Base-by-base conservation (phyloP, 179 eudicot genomes). In the Drosera spatulata region DNA sequence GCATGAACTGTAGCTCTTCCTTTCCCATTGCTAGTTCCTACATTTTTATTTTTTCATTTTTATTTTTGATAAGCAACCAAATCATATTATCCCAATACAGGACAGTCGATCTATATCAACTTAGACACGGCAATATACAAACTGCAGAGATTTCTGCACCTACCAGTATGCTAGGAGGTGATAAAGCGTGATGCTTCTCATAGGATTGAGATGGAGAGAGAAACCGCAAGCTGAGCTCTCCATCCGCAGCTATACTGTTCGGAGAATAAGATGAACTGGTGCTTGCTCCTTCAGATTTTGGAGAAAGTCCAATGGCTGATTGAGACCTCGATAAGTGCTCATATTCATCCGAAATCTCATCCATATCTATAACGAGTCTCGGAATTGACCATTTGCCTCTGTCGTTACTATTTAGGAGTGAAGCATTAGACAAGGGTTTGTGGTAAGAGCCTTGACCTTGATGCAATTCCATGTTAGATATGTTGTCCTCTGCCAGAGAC, bases 11-110 rank as follows among this genome's bases (percentile, higher is more conserved):
- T 13, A 77, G 74, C 68, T 86, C 80, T 69, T 71, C 73, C 60
- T 63, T 80, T 62, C 63, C 73, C 68, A 63, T 66, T 51, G 71
- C 70, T 3, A 86, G 69, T 39, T 77, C 77, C 67, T 76, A 87
- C 61, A 80, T 82, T 14, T 11, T n/a, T 6, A 6, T 7, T 55
- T 2, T 7, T 4, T 0, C 12, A 42, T 1, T 41, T 48, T 10
- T 41, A n/a, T 33, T 11, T 40, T 55, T 37, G 5, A 6, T 40
- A 9, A 38, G 42, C 11, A 4, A 6, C 12, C 41, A 11, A 11
- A 55, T 38, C 58, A 62, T 43, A 44, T 15, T 4, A 39, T 50
- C 13, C 33, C 54, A 12, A 51, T 22, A 12, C 3, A 51, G 15
- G 6, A 51, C 14, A 0, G 33, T 42, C 3, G 3, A 51, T 12